phyloP scores from a whole-genome alignment of 768 basidiomycete genomes.

The Serendipita sp. region DNA sequence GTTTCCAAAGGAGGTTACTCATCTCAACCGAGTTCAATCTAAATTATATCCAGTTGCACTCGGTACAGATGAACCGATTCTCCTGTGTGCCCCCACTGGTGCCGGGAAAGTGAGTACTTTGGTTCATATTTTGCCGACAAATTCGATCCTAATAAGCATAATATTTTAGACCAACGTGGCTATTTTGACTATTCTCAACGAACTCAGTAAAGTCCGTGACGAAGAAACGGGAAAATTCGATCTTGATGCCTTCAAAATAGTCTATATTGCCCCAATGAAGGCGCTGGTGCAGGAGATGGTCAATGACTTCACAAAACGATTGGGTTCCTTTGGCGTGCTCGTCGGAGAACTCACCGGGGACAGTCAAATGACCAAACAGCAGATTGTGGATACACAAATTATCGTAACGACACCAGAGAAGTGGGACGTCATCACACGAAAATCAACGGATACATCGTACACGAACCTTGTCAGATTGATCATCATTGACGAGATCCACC shows the following conservation, averaged over 20 bases:
- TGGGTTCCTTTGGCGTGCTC: constrained; percentile 53
- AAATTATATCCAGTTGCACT: constrained; percentile 87
- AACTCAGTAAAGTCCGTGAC: constrained; percentile 76
- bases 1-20: constrained; percentile 52
- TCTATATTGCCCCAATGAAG: constrained; percentile 99
- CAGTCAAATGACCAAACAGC: constrained; percentile 93
- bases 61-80: constrained; percentile 82
- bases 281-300: constrained; percentile 99
- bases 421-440: constrained; percentile 98
- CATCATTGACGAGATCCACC: constrained; percentile 96
- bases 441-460: constrained; percentile 91
- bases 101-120: constrained; percentile 71
- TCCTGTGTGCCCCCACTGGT: constrained; percentile 95
- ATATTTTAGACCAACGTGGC: constrained; percentile 80
- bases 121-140: too few species aligned
- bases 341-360: constrained; percentile 96
- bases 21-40: constrained; percentile 83
- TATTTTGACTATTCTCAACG: constrained; percentile 84
- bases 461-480: constrained; percentile 91
- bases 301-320: constrained; percentile 73
- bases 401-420: constrained; percentile 99
- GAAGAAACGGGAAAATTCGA: constrained; percentile 65
- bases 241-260: constrained; percentile 82
- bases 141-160: constrained; percentile 10
- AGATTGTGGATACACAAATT: constrained; percentile 92